Evolutionary conservation across 352 stramenopile genomes (phyloP).

Genomic region (Pythium myriotylum): DNA sequence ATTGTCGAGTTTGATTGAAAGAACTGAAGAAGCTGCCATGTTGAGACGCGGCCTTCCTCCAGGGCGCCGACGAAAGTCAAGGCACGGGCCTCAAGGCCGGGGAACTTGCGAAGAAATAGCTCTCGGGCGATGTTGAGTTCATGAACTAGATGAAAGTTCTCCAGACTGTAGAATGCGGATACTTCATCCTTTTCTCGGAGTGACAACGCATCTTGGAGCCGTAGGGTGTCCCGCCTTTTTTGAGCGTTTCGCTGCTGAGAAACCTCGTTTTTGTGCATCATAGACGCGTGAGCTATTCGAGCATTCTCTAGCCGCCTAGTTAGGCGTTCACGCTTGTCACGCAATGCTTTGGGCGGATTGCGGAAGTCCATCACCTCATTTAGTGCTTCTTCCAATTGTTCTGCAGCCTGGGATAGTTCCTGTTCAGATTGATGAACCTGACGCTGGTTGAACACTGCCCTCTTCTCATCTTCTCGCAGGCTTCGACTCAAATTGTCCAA

Average conservation of each 20-base stretch:
- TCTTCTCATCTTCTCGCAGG: conserved; percentile 39
- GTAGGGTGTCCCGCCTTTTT: conserved; percentile 24
- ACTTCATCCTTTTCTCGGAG: conserved; percentile 46
- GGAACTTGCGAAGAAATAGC: conserved; percentile 71
- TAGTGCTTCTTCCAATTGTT: conserved; percentile 42
- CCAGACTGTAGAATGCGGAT: conserved; percentile 55
- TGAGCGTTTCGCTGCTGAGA: conserved; percentile 9
- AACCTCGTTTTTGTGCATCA: conserved; percentile 23
- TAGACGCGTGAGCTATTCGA: conserved; percentile 14
- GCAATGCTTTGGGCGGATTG: conserved; percentile 55
- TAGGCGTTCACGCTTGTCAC: conserved; percentile 36
- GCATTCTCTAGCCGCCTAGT: conserved; percentile 38
- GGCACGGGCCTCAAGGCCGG: conserved; percentile 60
- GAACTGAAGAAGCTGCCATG: conserved; percentile 69
- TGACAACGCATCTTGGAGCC: conserved; percentile 27
- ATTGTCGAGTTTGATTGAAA: conserved; percentile 55
- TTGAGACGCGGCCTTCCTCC: conserved; percentile 47
- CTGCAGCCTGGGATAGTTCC: conserved; percentile 15
- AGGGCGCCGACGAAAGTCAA: conserved; percentile 55
- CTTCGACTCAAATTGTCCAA: conserved; percentile 13
- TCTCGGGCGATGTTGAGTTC: conserved; percentile 47
- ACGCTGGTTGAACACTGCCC: conserved; percentile 28
- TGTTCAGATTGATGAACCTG: conserved; percentile 35
- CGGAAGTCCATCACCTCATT: conserved; percentile 64
- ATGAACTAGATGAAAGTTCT: conserved; percentile 40